Conservation (phyloP, 768 basidiomycete genomes). For the Pulveroboletus sp. region DNA sequence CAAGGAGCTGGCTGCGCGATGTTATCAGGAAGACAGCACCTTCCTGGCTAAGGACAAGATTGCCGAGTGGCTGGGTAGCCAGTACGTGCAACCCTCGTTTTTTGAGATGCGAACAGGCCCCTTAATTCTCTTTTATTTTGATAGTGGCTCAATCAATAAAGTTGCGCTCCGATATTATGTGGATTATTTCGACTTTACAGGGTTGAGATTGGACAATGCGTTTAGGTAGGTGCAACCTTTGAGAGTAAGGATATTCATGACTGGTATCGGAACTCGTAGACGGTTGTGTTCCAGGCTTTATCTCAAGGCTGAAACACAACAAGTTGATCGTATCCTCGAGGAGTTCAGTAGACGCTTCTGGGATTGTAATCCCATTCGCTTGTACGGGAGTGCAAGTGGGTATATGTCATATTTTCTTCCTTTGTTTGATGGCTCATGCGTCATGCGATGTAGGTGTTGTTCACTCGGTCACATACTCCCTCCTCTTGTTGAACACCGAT, state of each 20-base stretch:
- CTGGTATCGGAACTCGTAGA: conserved; percentile 34
- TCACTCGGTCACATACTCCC: conserved; percentile 91
- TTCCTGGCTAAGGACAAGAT: conserved; percentile 83
- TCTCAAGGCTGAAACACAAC: conserved; percentile 94
- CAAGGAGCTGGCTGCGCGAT: conserved; percentile 67
- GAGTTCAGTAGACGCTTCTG: conserved; percentile 88
- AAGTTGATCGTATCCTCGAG: conserved; percentile 94
- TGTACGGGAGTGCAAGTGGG: conserved; percentile 86
- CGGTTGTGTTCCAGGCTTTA: conserved; percentile 87
- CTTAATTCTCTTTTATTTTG: not conserved
- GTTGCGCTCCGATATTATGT: conserved; percentile 76
- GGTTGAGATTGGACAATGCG: conserved; percentile 77
- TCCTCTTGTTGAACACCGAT: conserved; percentile 94
- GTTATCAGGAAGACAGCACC: conserved; percentile 81
- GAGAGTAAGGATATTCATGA: not conserved
- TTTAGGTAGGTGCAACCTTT: conserved; percentile 58
- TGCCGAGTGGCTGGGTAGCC: conserved; percentile 92
- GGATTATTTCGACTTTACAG: conserved; percentile 82
- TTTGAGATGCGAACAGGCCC: not conserved
- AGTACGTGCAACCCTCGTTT: conserved; percentile 51
- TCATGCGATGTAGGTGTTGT: conserved; percentile 60
- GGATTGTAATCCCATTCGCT: conserved; percentile 77
- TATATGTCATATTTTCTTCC: conserved; percentile 3
- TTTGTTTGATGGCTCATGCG: conserved; percentile 1
- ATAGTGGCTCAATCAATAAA: conserved; percentile 72